A percentile compares a stretch with the other conserved stretches of the same genome.
Evolutionary conservation across 352 stramenopile genomes (phyloP).

Genomic region (Pythium periplocum): DNA sequence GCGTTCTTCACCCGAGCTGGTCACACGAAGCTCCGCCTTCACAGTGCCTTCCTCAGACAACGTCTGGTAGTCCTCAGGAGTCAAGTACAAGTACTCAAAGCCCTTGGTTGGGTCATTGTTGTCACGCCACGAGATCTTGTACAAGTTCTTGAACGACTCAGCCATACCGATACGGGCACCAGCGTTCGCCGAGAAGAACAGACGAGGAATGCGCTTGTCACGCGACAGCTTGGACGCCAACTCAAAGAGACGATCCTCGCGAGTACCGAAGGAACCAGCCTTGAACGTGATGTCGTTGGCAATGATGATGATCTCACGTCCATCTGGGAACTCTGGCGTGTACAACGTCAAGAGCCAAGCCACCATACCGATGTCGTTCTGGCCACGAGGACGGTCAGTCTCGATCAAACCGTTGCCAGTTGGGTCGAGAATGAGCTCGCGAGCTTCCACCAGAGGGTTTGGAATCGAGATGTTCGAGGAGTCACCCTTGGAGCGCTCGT

Average conservation of each 20-base stretch:
- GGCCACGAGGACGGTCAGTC: slow-evolving; percentile 82
- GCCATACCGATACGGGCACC: slow-evolving; percentile 98
- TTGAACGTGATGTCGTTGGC: slow-evolving; percentile 99
- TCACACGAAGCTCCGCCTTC: slow-evolving; percentile 76
- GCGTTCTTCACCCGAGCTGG: slow-evolving; percentile 67
- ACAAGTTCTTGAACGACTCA: slow-evolving; percentile 97
- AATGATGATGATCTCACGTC: slow-evolving; percentile 98
- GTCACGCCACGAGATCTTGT: slow-evolving; percentile 98
- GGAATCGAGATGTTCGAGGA: slow-evolving; percentile 64
- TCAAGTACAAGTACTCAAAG: slow-evolving; percentile 99
- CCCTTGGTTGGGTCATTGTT: slow-evolving; percentile 94
- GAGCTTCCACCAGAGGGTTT: slow-evolving; percentile 92
- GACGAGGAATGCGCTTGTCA: slow-evolving; percentile 89
- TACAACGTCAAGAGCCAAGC: slow-evolving; percentile 98
- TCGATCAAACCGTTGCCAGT: slow-evolving; percentile 54
- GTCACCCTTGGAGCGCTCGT: slow-evolving; percentile 63
- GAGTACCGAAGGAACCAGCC: slow-evolving; percentile 98
- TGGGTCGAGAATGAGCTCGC: slow-evolving; percentile 91
- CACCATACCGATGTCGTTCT: slow-evolving; percentile 99
- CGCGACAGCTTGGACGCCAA: slow-evolving; percentile 94
- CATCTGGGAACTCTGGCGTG: slow-evolving; percentile 97
- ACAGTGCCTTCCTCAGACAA: slow-evolving; percentile 88
- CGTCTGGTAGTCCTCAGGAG: slow-evolving; percentile 91
- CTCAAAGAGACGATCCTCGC: slow-evolving; percentile 99
- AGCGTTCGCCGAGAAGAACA: slow-evolving; percentile 99